These are phyloP conservation scores for Neocallimastix lanati DNA, from an alignment of 192 early-diverging fungal species.

Conservation along the genomic window DNA sequence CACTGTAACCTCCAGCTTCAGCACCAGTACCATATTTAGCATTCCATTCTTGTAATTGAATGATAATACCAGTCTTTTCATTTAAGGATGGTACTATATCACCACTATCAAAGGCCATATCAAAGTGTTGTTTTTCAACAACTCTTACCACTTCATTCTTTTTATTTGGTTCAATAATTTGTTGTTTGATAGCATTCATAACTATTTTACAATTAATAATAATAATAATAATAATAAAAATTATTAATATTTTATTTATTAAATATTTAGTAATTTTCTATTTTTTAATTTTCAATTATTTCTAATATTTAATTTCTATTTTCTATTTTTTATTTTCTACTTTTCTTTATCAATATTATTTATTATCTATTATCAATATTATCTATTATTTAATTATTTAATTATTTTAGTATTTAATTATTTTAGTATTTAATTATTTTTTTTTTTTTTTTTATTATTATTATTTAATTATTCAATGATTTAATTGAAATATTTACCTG, in stretches of 20 bases:
- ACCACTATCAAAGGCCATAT: background rate
- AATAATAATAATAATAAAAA: background rate
- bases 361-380: too few species aligned
- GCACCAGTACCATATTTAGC: background rate
- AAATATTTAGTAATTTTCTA: too few species aligned
- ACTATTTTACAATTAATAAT: constrained; percentile 7
- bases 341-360: too few species aligned
- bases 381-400: too few species aligned
- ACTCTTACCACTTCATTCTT: background rate
- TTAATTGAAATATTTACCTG: constrained; percentile 31
- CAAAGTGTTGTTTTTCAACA: background rate
- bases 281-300: too few species aligned
- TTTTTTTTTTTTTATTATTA: too few species aligned
- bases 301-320: too few species aligned
- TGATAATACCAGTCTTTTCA: background rate
- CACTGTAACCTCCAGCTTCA: background rate
- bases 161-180: background rate
- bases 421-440: too few species aligned
- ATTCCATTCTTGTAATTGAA: background rate
- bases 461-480: too few species aligned
- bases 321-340: too few species aligned
- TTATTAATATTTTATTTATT: background rate
- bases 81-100: background rate
- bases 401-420: too few species aligned
- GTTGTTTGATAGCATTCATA: background rate